phyloP scores from a whole-genome alignment of 1,284 basidiomycete species.

The Ceratobasidium sp. region DNA sequence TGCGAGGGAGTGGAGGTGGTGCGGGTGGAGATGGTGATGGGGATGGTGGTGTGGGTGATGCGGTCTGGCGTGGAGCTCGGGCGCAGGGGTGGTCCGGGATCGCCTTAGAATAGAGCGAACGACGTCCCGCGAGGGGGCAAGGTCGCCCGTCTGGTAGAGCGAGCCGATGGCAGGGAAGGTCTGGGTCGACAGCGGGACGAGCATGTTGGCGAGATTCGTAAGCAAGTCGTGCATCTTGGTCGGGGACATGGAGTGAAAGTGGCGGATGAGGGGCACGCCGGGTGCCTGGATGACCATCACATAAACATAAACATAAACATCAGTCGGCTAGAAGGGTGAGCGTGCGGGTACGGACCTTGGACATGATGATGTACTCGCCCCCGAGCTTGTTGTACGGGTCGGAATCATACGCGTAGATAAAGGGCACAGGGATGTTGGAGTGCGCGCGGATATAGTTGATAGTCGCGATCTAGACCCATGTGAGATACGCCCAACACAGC shows the following conservation, averaged over 20 bases:
- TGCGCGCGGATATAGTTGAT: conserved; percentile 78
- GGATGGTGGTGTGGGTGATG: background rate
- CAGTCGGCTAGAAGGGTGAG: background rate
- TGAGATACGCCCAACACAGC: background rate
- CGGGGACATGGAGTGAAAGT: conserved; percentile 77
- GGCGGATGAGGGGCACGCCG: conserved; percentile 74
- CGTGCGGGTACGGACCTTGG: conserved; percentile 69
- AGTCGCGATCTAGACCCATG: conserved; percentile 68
- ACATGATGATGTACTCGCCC: conserved; percentile 86
- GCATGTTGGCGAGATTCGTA: conserved; percentile 72
- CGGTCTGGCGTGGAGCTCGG: background rate
- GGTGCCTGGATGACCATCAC: conserved; percentile 64
- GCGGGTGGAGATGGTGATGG: background rate
- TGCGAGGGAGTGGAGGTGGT: conserved; percentile 1
- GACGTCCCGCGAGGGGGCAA: conserved; percentile 26
- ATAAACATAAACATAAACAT: background rate
- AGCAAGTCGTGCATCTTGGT: conserved; percentile 71
- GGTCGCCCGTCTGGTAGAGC: conserved; percentile 63
- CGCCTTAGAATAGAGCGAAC: conserved; percentile 10
- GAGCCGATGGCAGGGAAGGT: conserved; percentile 80
- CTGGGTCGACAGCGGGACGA: conserved; percentile 79
- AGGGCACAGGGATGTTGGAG: conserved; percentile 77
- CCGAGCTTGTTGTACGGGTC: conserved; percentile 86
- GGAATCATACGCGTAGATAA: conserved; percentile 78
- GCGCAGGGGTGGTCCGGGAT: conserved; percentile 4